phyloP scores from a whole-genome alignment of 352 stramenopile species.

The Phytophthora idaei region DNA sequence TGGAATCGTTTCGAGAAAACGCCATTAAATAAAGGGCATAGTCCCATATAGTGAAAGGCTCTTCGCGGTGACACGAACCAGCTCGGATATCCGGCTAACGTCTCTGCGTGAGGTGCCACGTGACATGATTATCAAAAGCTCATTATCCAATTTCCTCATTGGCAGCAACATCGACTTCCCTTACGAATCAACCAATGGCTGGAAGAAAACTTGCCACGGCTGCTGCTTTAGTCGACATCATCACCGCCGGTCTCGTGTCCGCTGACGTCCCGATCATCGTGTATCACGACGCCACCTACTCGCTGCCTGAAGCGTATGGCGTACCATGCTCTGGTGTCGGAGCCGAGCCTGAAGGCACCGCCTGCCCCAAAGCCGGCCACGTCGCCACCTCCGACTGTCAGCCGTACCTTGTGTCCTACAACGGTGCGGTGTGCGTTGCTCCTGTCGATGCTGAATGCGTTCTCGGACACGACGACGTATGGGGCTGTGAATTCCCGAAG shows the following conservation, averaged over 20 bases:
- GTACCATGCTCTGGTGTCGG: conserved; percentile 3
- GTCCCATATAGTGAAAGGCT: no score
- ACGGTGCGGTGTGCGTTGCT: conserved; percentile 12
- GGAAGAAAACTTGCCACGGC: neutral
- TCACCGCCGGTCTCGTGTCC: neutral
- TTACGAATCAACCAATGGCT: neutral
- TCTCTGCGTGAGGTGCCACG: no score
- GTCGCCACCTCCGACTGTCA: conserved; percentile 12
- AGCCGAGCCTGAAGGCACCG: neutral
- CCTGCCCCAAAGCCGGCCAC: conserved; percentile 8
- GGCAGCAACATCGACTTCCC: neutral
- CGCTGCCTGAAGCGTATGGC: conserved; percentile 1
- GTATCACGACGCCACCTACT: conserved; percentile 8
- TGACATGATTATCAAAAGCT: no score
- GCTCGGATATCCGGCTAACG: no score
- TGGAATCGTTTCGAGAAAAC: no score
- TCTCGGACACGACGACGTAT: neutral
- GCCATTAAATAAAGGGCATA: no score
- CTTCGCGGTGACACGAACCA: no score
- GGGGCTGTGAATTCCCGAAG: conserved; percentile 12
- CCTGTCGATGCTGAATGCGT: conserved; percentile 12
- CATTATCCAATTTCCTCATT: neutral
- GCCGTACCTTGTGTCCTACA: conserved; percentile 3
- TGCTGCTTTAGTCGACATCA: neutral
- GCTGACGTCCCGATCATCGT: conserved; percentile 2